A percentile compares a stretch with the other conserved stretches of the same genome.
Conservation (phyloP, 768 basidiomycete genomes). For the Pisolithus marmoratus region DNA sequence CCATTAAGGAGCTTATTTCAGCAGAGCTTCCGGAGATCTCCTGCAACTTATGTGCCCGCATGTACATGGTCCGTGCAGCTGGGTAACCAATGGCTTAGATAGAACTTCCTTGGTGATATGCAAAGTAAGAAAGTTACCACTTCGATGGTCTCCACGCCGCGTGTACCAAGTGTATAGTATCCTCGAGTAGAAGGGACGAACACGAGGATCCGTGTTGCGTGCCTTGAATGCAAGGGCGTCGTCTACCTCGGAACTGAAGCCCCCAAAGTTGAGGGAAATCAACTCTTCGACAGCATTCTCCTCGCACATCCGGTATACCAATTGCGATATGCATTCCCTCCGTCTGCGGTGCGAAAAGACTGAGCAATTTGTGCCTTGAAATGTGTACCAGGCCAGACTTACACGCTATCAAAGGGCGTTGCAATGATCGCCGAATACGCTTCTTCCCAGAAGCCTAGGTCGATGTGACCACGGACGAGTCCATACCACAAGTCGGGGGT, state of each 20-base stretch:
- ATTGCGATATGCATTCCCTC: slow-evolving; percentile 72
- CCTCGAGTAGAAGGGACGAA: slow-evolving; percentile 79
- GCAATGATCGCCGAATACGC: slow-evolving; percentile 79
- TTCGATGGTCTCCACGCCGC: slow-evolving; percentile 82
- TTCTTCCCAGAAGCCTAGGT: slow-evolving; percentile 74
- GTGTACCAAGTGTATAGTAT: slow-evolving; percentile 96
- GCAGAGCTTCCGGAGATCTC: slow-evolving; percentile 30
- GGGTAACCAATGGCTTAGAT: slow-evolving; percentile 22
- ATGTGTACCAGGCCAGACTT: slow-evolving; percentile 30
- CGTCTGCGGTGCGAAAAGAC: slow-evolving; percentile 44
- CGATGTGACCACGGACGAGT: slow-evolving; percentile 69
- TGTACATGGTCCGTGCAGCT: slow-evolving; percentile 94
- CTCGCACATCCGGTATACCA: slow-evolving; percentile 93
- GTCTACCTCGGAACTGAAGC: slow-evolving; percentile 83
- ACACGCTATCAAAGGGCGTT: slow-evolving; percentile 75
- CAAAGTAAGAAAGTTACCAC: slow-evolving; percentile 51
- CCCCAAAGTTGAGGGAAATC: slow-evolving; percentile 79
- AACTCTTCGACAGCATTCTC: slow-evolving; percentile 74
- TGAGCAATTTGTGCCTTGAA: slow-evolving; percentile 5
- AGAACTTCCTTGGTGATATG: slow-evolving; percentile 5
- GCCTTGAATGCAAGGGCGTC: slow-evolving; percentile 87
- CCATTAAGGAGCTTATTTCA: slow-evolving; percentile 42
- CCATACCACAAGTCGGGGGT: slow-evolving; percentile 73
- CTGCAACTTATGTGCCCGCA: slow-evolving; percentile 76
- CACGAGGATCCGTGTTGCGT: slow-evolving; percentile 85